Evolutionary conservation across 202 grass and related monocot genomes (phyloP), one percentile per base, ranked within the genome.

Genomic region (Brachypodium distachyon): DNA sequence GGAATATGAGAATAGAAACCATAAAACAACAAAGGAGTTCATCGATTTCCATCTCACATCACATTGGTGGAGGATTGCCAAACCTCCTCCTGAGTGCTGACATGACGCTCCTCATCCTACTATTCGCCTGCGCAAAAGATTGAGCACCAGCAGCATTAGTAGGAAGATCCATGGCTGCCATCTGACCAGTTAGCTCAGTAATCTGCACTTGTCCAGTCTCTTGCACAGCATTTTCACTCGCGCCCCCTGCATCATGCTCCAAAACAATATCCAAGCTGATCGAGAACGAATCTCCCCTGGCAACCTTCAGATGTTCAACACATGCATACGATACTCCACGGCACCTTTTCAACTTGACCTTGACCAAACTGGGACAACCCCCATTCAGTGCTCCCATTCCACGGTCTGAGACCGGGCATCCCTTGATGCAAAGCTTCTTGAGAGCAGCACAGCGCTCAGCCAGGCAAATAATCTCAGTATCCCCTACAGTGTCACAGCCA

Each of bases 381-480:
- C 76, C 48, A 32, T 83, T 91, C 1, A 96, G 84, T 3, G 89
- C 69, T 25, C 77, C 84, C 83, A 96, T 79, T 57, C 92, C 92
- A 34, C 76, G 82, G 61, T 96, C 81, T 7, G 89, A 85, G 16
- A 96, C 89, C 0, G 92, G 92, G 66, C 92, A 96, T 13, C 92
- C 89, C 81, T 92, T 96, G 81, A 96, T 89, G 81, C 92, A 96
- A 32, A 96, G 89, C 66, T 96, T 96, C 77, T 89, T 92, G 60
- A 96, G 86, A 11, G 79, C 85, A 34, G 80, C 78, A 48, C 92
- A 96, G 18, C 89, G 71, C 56, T 85, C 84, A 19, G 89, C 86
- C 37, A 96, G 59, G 86, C 92, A 92, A 28, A 88, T 86, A 43
- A 96, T 91, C 87, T 96, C 92, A 18, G 54, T 47, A 66, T 96